phyloP scores from a whole-genome alignment of 192 early-diverging fungal species.

The Ambispora gerdemannii region DNA sequence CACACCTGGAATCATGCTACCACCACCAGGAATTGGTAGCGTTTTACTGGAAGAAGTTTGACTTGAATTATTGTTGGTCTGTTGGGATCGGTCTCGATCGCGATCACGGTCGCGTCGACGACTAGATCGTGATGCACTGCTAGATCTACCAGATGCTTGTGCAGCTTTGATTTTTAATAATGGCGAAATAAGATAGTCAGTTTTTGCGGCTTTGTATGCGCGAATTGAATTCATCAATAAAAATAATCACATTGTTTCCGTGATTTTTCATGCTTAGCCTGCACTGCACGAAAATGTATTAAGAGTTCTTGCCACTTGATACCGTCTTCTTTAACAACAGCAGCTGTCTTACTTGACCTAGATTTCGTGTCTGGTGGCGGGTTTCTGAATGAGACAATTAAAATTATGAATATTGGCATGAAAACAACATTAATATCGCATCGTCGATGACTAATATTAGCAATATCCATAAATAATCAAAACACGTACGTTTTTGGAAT shows the following conservation, averaged over 20 bases:
- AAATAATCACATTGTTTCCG: slow-evolving; percentile 45
- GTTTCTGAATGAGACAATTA: slow-evolving; percentile 31
- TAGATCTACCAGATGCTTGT: not conserved
- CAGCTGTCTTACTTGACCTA: slow-evolving; percentile 13
- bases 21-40: not conserved
- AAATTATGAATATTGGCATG: not conserved
- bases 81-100: not conserved
- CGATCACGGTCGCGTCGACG: not conserved
- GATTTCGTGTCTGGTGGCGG: slow-evolving; percentile 33
- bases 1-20: not conserved
- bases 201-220: not conserved
- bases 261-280: slow-evolving; percentile 69
- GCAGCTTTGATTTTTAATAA: not conserved
- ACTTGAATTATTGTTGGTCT: not conserved
- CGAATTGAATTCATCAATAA: not conserved
- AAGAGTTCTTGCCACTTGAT: slow-evolving; percentile 69
- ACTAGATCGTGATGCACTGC: not conserved
- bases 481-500: slow-evolving; percentile 51
- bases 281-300: slow-evolving; percentile 70
- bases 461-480: not conserved
- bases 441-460: slow-evolving; percentile 21
- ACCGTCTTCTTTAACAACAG: slow-evolving; percentile 29
- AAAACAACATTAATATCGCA: slow-evolving; percentile 20
- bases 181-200: not conserved
- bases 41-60: not conserved